These are phyloP conservation scores for Aspergillus japonicus DNA, from an alignment of 2,329 filamentous ascomycete genomes.

Conservation along the genomic window DNA sequence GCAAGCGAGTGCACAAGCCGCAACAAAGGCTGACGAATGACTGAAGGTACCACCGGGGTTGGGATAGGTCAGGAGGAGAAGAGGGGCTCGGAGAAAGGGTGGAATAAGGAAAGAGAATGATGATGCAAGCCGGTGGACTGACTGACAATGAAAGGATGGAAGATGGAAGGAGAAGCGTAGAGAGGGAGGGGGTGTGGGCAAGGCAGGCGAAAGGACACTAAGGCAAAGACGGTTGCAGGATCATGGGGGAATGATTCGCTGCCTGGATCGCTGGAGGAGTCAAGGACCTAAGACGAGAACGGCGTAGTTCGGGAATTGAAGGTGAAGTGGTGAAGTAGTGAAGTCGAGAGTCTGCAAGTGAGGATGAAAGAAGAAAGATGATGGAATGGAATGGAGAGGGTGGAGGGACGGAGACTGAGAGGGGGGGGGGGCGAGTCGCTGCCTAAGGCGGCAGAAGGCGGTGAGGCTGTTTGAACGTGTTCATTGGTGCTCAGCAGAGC, in stretches of 20 bases:
- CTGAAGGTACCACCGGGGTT: not conserved
- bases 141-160: not conserved
- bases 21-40: slow-evolving; percentile 3
- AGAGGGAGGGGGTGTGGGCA: not conserved
- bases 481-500: not conserved
- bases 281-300: not conserved
- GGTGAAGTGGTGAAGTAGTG: no score
- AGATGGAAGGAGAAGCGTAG: not conserved
- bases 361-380: not conserved
- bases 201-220: not conserved
- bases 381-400: not conserved
- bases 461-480: not conserved
- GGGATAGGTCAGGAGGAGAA: not conserved
- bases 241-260: not conserved
- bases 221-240: not conserved
- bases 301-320: not conserved
- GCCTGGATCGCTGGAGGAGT: not conserved
- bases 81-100: not conserved
- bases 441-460: not conserved
- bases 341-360: not conserved
- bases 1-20: slow-evolving; percentile 7
- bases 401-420: not conserved
- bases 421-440: not conserved
- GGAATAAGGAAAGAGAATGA: not conserved
- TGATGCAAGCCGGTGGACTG: not conserved